Base-by-base conservation (phyloP, 1,284 basidiomycete genomes). In the Coniferiporia sulphurascens region DNA sequence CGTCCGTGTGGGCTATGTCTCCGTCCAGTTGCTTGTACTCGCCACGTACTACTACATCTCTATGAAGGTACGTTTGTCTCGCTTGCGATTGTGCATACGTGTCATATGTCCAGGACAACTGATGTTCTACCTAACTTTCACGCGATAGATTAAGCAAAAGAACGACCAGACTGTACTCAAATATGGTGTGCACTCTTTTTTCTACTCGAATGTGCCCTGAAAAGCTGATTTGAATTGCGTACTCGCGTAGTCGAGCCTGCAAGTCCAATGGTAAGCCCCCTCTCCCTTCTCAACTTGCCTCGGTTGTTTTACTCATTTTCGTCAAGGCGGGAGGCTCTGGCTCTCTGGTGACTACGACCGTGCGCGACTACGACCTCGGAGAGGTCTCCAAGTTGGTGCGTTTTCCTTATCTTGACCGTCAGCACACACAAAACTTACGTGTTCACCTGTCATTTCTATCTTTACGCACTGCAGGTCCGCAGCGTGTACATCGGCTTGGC, bases 81-180 rank as follows among this genome's bases (percentile, higher is more conserved):
- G 32, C 17, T 21, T 41, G n/a, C 44, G 35, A 19, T 17, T n/a
- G 15, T 19, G 36, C 34, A 22, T 36, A 51, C 13, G 15, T 35
- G 41, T 52, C 48, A n/a, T 13, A 32, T 57, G 13, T 32, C 32
- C 32, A 9, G 19, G n/a, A 45, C 38, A 8, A 19, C 53, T 49
- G 34, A n/a, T 41, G 27, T 8, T 12, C 49, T 32, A 52, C 36
- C 35, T 43, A n/a, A 45, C 56, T 34, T 49, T 17, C 54, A 45
- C 43, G 36, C 41, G 36, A 36, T 66, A 95, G 91, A 86, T 98
- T 75, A 95, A 93, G 81, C 78, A 82, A 68, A 95, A 94, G 83
- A 98, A 98, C 71, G 96, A 98, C 75, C 83, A 91, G 71, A 94
- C 93, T 2, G 92, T 97, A 41, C 79, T 98, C 68, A 98, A 98